phyloP scores from a whole-genome alignment of 768 basidiomycete species.

The Naganishia randhawae region DNA sequence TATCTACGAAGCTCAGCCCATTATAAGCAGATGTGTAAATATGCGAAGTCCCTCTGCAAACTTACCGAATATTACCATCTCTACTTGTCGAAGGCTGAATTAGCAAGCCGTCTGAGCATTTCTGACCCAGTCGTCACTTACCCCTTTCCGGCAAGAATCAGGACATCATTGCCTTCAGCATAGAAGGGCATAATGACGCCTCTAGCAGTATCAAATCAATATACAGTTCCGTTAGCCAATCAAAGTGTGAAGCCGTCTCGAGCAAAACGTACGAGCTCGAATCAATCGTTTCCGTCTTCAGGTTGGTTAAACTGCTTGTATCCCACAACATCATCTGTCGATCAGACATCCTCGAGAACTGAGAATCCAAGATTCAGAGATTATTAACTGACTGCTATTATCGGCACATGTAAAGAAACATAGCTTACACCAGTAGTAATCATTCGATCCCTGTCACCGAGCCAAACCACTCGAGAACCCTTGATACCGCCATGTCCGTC shows the following conservation, averaged over 20 bases:
- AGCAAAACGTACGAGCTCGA: slow-evolving; percentile 63
- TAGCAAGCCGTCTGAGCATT: neutral
- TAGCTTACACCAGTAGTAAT: slow-evolving; percentile 72
- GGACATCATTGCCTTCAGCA: slow-evolving; percentile 78
- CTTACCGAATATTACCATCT: slow-evolving; percentile 82
- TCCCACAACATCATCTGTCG: slow-evolving; percentile 90
- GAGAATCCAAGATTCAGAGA: neutral
- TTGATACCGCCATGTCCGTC: slow-evolving; percentile 94
- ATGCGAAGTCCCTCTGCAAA: neutral
- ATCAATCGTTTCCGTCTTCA: slow-evolving; percentile 77
- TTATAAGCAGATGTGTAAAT: slow-evolving; percentile 5
- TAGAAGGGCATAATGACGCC: slow-evolving; percentile 98
- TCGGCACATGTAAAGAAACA: neutral
- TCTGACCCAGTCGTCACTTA: slow-evolving; percentile 46
- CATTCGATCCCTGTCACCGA: slow-evolving; percentile 82
- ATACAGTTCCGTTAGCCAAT: neutral
- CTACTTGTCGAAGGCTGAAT: slow-evolving; percentile 52
- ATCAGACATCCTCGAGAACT: slow-evolving; percentile 93
- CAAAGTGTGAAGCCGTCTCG: too few relatives aligned
- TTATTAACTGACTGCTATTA: neutral
- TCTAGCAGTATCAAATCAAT: slow-evolving; percentile 29
- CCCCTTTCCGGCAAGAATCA: slow-evolving; percentile 91
- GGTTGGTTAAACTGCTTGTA: slow-evolving; percentile 64
- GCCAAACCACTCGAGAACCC: slow-evolving; percentile 80
- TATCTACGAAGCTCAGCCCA: slow-evolving; percentile 51